Evolutionary conservation across 352 stramenopile genomes (phyloP), one percentile per base, ranked within the genome.

Genomic region (Peronosclerospora sorghi): DNA sequence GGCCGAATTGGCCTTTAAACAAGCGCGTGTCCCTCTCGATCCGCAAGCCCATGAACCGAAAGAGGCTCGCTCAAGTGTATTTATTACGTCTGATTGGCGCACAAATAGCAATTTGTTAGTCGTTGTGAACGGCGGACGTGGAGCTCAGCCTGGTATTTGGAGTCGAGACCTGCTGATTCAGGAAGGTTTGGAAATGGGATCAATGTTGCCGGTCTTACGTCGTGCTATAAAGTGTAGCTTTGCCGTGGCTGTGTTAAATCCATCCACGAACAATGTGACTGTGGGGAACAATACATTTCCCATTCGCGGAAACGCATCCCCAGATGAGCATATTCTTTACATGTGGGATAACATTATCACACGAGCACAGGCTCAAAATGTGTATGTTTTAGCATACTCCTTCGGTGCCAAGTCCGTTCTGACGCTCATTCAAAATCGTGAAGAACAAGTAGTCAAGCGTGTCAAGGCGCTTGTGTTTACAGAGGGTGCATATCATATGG

Each of bases 331-430:
- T 46, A 70, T 65, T 48, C 49, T 81, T 17, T 86, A 86, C 42
- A 63, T 86, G 19, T 88, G 76, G 73, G 73, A 86, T 48, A 63
- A 85, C 42, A 74, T 85, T 37, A 72, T 87, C 39, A 73, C 58
- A 7, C 71, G 68, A 37, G 62, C 73, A 0, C 49, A 71, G 12
- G 74, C 74, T 12, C 62, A 61, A 47, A 79, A 83, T 13, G 51
- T 83, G 7, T 81, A 72, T 35, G 51, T 87, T 21, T 59, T 87
- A 21, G 74, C 74, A 10, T 83, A 85, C 41, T 82, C 72, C 1
- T 76, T 83, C 45, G 74, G 72, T 7, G 73, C 72, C 20, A 85
- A 85, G 49, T 65, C 75, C 10, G 68, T 84, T 32, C 63, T 77
- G 10, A 81, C 68, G 9, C 56, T 88, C 7, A 60, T 86, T 17